Evolutionary conservation across 352 stramenopile genomes (phyloP), one percentile per base, ranked within the genome.

Genomic region (Phytophthora meadii): DNA sequence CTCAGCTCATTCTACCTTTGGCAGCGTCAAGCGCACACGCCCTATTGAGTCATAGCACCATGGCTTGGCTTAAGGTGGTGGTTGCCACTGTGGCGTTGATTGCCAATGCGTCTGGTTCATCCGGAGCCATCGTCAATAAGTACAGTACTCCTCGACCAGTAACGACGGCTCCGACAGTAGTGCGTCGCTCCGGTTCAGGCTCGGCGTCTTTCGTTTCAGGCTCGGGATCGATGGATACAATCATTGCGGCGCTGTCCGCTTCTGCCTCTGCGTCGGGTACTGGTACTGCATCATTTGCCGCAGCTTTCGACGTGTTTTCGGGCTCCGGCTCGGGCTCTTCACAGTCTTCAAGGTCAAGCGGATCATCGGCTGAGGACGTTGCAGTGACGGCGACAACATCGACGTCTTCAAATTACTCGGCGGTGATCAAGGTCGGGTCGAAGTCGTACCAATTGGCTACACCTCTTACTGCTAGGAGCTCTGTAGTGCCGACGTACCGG

Each of bases 1-100:
- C 12, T 50, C 6, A 15, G 5, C 15, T 61, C 65, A 68, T 63
- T 68, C 37, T 68, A 36, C 41, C 22, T 68, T 72, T 72, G 64
- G 45, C 65, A 3, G 30, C 40, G 52, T 55, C 50, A 8, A 36
- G 9, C 37, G n/a, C 37, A 42, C n/a, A 34, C 10, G 6, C 1
- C 28, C 28, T 34, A 2, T 41, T 41, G 36, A 40, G 11, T 41
- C 36, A 39, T 5, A 34, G 15, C n/a, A 19, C 2, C 14, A 68
- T 68, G 52, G 37, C 11, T 34, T 58, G 37, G 52, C 19, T 36
- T 32, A 58, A 52, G n/a, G 48, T 48, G 22, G 0, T 70, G 24
- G 19, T 52, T n/a, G 32, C 30, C 36, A 22, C 8, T 49, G 14
- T 59, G 25, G 54, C 17, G n/a, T 3, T 70, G 30, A 25, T 55